Percentiles rank a stretch among this genome's conserved stretches.
Conservation (phyloP, 345 rosid genomes). For the Eucalyptus pumila region DNA sequence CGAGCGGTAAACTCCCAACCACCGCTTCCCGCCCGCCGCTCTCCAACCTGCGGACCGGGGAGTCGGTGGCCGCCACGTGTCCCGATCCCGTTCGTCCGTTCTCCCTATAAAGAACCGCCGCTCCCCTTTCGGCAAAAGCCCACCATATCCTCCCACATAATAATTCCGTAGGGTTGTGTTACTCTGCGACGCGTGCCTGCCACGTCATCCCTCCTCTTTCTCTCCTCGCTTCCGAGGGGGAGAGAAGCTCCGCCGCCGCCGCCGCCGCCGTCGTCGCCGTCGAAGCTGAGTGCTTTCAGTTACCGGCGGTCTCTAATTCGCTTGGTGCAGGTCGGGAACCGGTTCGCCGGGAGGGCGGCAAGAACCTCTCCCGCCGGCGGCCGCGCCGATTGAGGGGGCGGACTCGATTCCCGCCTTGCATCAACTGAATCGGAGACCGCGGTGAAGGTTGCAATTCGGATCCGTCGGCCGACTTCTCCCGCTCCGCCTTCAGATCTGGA, state of each 20-base stretch:
- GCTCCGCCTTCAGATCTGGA: background rate
- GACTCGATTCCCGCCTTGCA: conserved; percentile 74
- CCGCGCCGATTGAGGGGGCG: background rate
- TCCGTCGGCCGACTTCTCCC: background rate
- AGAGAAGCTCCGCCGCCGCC: background rate
- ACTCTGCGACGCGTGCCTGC: background rate
- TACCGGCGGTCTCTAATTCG: conserved; percentile 33
- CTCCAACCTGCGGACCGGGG: background rate
- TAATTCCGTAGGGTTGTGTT: conserved; percentile 5
- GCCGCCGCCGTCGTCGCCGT: background rate
- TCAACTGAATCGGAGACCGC: conserved; percentile 96
- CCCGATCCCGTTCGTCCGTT: conserved; percentile 7
- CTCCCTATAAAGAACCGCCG: conserved; percentile 17
- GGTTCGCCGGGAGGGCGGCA: background rate
- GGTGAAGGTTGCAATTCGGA: conserved; percentile 24
- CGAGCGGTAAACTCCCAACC: background rate
- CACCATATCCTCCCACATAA: background rate
- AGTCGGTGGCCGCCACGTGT: background rate
- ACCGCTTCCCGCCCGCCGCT: background rate
- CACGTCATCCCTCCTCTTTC: background rate
- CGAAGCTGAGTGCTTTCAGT: background rate
- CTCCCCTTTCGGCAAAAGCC: background rate
- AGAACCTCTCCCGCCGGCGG: background rate
- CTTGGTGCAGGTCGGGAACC: conserved; percentile 57
- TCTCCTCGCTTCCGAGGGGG: background rate